A percentile compares a stretch with the other conserved stretches of the same genome.
These are phyloP conservation scores for Penicillium cataractarum DNA, from an alignment of 495 filamentous ascomycete species.

Conservation along the genomic window DNA sequence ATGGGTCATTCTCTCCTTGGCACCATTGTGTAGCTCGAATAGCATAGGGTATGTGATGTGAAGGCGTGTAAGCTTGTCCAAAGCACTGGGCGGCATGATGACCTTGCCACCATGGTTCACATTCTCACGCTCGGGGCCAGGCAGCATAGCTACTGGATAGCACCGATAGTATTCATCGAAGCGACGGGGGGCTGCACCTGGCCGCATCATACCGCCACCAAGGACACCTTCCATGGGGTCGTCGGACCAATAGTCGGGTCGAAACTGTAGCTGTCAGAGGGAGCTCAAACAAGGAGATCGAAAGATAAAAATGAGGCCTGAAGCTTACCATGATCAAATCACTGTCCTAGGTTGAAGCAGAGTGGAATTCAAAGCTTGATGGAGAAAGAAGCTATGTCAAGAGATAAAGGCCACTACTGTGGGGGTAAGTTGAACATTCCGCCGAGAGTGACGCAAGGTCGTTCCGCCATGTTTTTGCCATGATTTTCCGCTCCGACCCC, in stretches of 20 bases:
- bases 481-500: conserved; percentile 55
- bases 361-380: conserved; percentile 6
- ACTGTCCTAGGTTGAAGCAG: conserved; percentile 5
- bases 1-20: conserved; percentile 77
- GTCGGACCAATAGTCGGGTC: conserved; percentile 55
- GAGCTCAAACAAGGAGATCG: neutral
- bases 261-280: conserved; percentile 48
- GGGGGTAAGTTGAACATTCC: conserved; percentile 2
- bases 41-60: conserved; percentile 98
- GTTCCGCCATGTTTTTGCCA: conserved; percentile 47
- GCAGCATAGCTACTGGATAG: conserved; percentile 92
- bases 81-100: conserved; percentile 88
- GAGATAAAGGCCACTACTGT: neutral
- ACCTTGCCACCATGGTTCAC: conserved; percentile 98
- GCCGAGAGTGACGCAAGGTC: conserved; percentile 48
- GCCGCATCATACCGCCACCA: conserved; percentile 45
- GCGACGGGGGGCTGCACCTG: conserved; percentile 55
- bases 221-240: conserved; percentile 59
- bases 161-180: conserved; percentile 98
- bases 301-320: neutral
- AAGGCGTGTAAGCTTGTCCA: conserved; percentile 93
- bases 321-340: conserved; percentile 33
- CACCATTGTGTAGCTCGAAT: conserved; percentile 90
- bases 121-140: conserved; percentile 85
- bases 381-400: neutral